phyloP scores from a whole-genome alignment of 2,329 filamentous ascomycete genomes.

The Trichoderma brevicompactum region DNA sequence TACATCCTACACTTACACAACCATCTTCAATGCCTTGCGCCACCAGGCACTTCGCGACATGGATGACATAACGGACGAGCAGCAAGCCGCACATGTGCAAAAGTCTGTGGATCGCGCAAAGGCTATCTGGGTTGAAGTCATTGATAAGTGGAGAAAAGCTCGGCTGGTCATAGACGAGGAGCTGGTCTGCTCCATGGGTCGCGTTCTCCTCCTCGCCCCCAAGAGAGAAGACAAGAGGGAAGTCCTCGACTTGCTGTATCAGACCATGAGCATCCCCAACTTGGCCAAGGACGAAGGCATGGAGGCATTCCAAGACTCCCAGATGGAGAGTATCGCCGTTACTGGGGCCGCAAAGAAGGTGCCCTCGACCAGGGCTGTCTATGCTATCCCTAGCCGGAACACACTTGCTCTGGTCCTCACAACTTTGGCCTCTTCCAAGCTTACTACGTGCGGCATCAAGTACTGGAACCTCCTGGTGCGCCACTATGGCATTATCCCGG shows the following conservation, averaged over 20 bases:
- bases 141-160: slow-evolving; percentile 74
- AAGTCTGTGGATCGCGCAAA: slow-evolving; percentile 68
- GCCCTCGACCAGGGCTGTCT: slow-evolving; percentile 36
- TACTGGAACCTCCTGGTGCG: slow-evolving; percentile 80
- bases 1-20: slow-evolving; percentile 75
- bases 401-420: slow-evolving; percentile 71
- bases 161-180: slow-evolving; percentile 74
- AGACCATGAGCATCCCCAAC: slow-evolving; percentile 77
- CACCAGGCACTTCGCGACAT: slow-evolving; percentile 37
- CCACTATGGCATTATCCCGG: slow-evolving; percentile 67
- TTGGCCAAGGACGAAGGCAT: slow-evolving; percentile 43
- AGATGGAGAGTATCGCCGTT: slow-evolving; percentile 34
- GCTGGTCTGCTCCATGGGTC: slow-evolving; percentile 80
- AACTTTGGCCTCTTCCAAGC: slow-evolving; percentile 63
- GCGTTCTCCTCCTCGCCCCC: slow-evolving; percentile 70
- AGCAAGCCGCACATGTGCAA: slow-evolving; percentile 43
- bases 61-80: slow-evolving; percentile 37
- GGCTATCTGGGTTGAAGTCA: slow-evolving; percentile 78
- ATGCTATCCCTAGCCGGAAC: slow-evolving; percentile 56
- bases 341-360: slow-evolving; percentile 29
- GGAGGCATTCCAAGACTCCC: slow-evolving; percentile 32
- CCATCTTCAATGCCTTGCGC: slow-evolving; percentile 77
- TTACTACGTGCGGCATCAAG: slow-evolving; percentile 63
- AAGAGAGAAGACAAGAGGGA: slow-evolving; percentile 66
- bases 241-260: slow-evolving; percentile 74